phyloP scores from a whole-genome alignment of 1,284 basidiomycete species.

The Malassezia nana region DNA sequence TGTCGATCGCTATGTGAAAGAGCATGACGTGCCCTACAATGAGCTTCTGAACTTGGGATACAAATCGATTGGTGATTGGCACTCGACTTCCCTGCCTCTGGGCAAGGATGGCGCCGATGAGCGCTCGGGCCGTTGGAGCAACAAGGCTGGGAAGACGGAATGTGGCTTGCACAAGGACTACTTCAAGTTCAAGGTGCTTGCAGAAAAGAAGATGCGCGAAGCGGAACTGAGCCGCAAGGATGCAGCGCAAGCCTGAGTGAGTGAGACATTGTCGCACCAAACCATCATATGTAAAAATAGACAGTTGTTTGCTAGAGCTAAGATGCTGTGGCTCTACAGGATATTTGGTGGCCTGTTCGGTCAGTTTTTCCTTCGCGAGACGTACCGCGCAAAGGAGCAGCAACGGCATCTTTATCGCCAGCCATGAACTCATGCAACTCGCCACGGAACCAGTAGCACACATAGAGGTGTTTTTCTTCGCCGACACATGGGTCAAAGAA shows the following conservation, averaged over 20 bases:
- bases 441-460: conserved; percentile 67
- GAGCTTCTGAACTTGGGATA: conserved; percentile 80
- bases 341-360: neutral
- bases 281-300: neutral
- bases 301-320: no score
- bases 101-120: conserved; percentile 57
- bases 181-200: conserved; percentile 42
- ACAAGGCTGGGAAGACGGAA: conserved; percentile 75
- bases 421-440: conserved; percentile 65
- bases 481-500: conserved; percentile 67
- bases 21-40: conserved; percentile 79
- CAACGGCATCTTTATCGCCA: conserved; percentile 61
- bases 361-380: neutral
- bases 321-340: neutral
- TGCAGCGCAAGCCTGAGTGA: conserved; percentile 15
- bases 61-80: conserved; percentile 91
- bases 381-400: conserved; percentile 57
- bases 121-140: conserved; percentile 82
- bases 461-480: conserved; percentile 58
- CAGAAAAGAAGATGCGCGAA: conserved; percentile 39
- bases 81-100: conserved; percentile 66
- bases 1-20: conserved; percentile 75
- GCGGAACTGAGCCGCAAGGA: conserved; percentile 37
- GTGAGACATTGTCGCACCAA: neutral
- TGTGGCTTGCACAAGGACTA: conserved; percentile 69